Base-by-base conservation (phyloP, 2,329 filamentous ascomycete genomes). In the Aschersonia sp. region DNA sequence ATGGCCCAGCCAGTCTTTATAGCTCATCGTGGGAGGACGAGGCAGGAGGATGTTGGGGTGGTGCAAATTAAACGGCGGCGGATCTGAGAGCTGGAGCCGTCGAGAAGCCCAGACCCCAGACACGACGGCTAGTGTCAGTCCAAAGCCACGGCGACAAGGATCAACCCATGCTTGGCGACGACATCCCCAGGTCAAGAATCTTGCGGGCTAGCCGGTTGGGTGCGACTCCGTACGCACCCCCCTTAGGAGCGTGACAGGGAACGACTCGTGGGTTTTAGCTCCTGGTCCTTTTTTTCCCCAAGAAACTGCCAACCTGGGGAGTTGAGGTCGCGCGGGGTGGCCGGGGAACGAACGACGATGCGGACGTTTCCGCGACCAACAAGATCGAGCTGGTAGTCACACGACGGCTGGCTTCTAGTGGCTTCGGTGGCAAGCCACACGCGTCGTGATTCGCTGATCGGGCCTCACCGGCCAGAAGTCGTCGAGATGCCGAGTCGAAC, bases 1-100 rank as follows among this genome's bases (percentile, higher is more conserved):
- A 46, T 9, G 31, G 35, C 43, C 4, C 43, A 38, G 38, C 20
- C 40, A 4, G 43, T 38, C 46, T 50, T 50, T 50, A 50, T 50
- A 50, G 43, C 32, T 29, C 46, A 44, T 44, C 29, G 30, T n/a
- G n/a, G 7, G 12, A 40, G 46, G 47, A 46, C 20, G 20, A 31
- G 31, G 29, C 10, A 6, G 10, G 31, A 44, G 35, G 40, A 42
- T 9, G 9, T 44, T 28, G 40, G 44, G 28, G n/a, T 40, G 40
- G 35, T 38, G 32, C 10, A 10, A 12, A 48, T 43, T n/a, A 40
- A 44, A 44, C 12, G 5, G 38, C 31, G 29, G 32, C n/a, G 38
- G 5, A 9, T 43, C 29, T 47, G 31, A n/a, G 20, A 29, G 7
- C 40, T 4, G 12, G 20, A 5, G 30, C n/a, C 42, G 28, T n/a